Percentiles rank a stretch among this genome's conserved stretches.
Evolutionary conservation across 345 rosid genomes (phyloP).

Genomic region (Eutrema heterophyllum): DNA sequence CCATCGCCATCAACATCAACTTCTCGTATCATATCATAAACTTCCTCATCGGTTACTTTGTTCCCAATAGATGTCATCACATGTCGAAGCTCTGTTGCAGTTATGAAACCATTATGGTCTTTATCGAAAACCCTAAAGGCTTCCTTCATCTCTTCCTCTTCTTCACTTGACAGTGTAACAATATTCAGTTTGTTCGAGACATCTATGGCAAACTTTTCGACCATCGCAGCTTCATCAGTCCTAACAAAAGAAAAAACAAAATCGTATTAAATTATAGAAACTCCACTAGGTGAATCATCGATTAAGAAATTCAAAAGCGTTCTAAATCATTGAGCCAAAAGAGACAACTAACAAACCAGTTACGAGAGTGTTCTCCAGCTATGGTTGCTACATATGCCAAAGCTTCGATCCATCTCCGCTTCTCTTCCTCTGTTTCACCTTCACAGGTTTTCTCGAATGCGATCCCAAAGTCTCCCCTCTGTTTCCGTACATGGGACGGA

Average conservation of each 20-base stretch:
- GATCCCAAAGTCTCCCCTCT: neutral
- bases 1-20: conserved; percentile 53
- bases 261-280: neutral
- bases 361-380: neutral
- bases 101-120: conserved; percentile 50
- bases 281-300: neutral
- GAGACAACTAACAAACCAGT: neutral
- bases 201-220: neutral
- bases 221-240: neutral
- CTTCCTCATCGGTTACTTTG: conserved; percentile 49
- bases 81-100: conserved; percentile 49
- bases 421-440: neutral
- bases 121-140: conserved; percentile 41
- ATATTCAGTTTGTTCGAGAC: neutral
- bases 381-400: neutral
- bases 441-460: neutral
- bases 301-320: neutral
- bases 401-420: neutral
- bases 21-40: conserved; percentile 41
- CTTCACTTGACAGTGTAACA: too few relatives aligned
- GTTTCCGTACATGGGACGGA: conserved; percentile 1
- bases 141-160: conserved; percentile 45
- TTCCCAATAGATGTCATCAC: conserved; percentile 45
- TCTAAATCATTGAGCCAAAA: neutral
- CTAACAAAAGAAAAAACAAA: neutral